Evolutionary conservation across 169 alveolate species (phyloP).

Genomic region (Cyclospora cayetanensis): DNA sequence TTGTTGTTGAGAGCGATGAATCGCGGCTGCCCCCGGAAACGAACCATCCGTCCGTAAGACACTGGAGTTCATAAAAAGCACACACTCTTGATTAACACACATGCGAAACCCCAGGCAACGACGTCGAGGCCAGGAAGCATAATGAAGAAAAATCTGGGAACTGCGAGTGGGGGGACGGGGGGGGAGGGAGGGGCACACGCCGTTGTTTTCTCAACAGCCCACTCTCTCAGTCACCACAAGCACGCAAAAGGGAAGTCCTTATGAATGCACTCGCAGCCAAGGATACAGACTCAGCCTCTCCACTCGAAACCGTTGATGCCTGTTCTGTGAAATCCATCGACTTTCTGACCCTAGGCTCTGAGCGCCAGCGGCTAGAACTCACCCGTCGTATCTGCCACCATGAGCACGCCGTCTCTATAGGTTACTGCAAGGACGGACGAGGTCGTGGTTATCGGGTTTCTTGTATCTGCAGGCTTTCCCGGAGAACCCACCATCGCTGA

Average conservation of each 20-base stretch:
- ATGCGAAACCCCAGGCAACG: constrained; percentile 19
- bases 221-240: too few species aligned
- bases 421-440: constrained; percentile 25
- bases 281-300: too few species aligned
- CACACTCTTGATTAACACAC: too few species aligned
- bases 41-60: constrained; percentile 65
- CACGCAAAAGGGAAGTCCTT: too few species aligned
- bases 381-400: constrained; percentile 56
- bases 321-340: neutral
- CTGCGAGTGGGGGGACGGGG: too few species aligned
- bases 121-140: too few species aligned
- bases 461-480: neutral
- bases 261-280: too few species aligned
- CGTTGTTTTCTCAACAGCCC: too few species aligned
- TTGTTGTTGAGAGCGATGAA: neutral
- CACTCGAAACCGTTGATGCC: too few species aligned
- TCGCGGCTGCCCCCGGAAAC: constrained; percentile 49
- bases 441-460: constrained; percentile 14
- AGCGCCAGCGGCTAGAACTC: neutral
- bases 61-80: neutral
- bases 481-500: neutral
- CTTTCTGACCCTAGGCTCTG: neutral
- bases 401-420: constrained; percentile 25
- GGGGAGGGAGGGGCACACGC: too few species aligned
- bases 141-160: too few species aligned